Conservation (phyloP, 192 early-diverging fungal species). For the Backusella psychrophila region DNA sequence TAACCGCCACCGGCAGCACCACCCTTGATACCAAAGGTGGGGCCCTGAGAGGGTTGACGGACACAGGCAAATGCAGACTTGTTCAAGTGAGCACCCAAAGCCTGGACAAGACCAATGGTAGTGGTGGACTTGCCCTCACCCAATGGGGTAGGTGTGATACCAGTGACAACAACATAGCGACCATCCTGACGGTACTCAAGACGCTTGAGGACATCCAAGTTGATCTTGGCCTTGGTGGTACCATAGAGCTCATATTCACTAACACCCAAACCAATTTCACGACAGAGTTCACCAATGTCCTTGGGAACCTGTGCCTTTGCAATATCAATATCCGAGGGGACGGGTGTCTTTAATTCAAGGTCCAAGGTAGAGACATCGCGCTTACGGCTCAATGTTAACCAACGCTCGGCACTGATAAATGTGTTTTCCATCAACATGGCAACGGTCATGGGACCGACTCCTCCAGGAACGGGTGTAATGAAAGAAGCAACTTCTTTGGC, state of each 20-base stretch:
- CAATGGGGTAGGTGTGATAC: slow-evolving; percentile 96
- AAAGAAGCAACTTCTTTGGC: slow-evolving; percentile 70
- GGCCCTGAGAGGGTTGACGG: slow-evolving; percentile 98
- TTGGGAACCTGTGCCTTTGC: slow-evolving; percentile 89
- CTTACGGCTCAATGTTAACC: slow-evolving; percentile 52
- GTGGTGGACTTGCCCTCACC: slow-evolving; percentile 99
- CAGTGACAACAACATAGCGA: slow-evolving; percentile 94
- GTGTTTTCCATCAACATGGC: slow-evolving; percentile 97
- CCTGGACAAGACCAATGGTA: slow-evolving; percentile 91
- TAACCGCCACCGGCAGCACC: slow-evolving; percentile 98
- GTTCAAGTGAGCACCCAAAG: slow-evolving; percentile 90
- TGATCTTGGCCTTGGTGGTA: slow-evolving; percentile 86
- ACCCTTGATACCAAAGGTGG: slow-evolving; percentile 99
- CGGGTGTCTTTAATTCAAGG: slow-evolving; percentile 69
- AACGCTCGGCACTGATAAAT: slow-evolving; percentile 71
- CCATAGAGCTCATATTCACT: slow-evolving; percentile 86
- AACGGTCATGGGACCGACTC: slow-evolving; percentile 99
- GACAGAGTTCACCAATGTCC: slow-evolving; percentile 69
- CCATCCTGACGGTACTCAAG: slow-evolving; percentile 79
- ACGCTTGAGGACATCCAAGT: slow-evolving; percentile 77
- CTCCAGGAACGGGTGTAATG: slow-evolving; percentile 97
- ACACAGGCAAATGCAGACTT: slow-evolving; percentile 93
- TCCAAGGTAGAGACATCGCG: slow-evolving; percentile 56
- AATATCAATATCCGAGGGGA: slow-evolving; percentile 96
- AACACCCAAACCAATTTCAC: slow-evolving; percentile 78